These are phyloP conservation scores for Karstenula rhodostoma DNA, from an alignment of 2,329 filamentous ascomycete genomes.

Conservation along the genomic window DNA sequence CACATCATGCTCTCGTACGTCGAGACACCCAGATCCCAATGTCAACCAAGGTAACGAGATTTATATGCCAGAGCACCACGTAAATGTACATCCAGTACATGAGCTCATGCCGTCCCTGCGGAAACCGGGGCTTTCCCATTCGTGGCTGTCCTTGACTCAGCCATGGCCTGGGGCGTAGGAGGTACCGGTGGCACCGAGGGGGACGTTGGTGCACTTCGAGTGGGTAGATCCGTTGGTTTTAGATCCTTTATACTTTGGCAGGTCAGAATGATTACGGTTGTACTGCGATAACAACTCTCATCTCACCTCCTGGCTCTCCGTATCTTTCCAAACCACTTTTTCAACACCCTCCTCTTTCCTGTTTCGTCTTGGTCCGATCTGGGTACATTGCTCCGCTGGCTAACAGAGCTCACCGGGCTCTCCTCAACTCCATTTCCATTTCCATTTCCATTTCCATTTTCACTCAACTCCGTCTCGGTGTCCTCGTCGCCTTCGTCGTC, in stretches of 20 bases:
- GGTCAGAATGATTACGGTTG: constrained; percentile 19
- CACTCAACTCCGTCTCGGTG: constrained; percentile 16
- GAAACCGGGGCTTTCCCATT: constrained; percentile 28
- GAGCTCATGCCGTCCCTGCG: constrained; percentile 1
- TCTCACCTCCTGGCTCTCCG: constrained; percentile 41
- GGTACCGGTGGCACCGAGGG: constrained; percentile 41
- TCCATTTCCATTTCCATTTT: constrained; percentile 30
- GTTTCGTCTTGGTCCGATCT: constrained; percentile 21
- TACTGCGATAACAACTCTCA: background rate
- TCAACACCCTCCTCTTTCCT: constrained; percentile 40
- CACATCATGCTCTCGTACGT: background rate
- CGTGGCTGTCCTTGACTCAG: constrained; percentile 17
- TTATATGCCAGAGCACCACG: background rate
- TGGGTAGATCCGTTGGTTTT: constrained; percentile 24
- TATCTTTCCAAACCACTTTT: constrained; percentile 44
- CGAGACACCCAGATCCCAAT: background rate
- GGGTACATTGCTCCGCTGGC: constrained; percentile 34
- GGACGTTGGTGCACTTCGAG: constrained; percentile 21
- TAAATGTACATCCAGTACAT: background rate
- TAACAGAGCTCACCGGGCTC: constrained; percentile 31
- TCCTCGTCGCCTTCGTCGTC: constrained; percentile 21
- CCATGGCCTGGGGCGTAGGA: constrained; percentile 29
- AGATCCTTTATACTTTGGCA: constrained; percentile 36
- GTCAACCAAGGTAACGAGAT: too few species aligned
- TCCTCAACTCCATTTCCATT: constrained; percentile 28